Percentiles rank a stretch among this genome's conserved stretches.
These are phyloP conservation scores for Colletotrichum sp. DNA, from an alignment of 2,329 filamentous ascomycete genomes.

Conservation along the genomic window DNA sequence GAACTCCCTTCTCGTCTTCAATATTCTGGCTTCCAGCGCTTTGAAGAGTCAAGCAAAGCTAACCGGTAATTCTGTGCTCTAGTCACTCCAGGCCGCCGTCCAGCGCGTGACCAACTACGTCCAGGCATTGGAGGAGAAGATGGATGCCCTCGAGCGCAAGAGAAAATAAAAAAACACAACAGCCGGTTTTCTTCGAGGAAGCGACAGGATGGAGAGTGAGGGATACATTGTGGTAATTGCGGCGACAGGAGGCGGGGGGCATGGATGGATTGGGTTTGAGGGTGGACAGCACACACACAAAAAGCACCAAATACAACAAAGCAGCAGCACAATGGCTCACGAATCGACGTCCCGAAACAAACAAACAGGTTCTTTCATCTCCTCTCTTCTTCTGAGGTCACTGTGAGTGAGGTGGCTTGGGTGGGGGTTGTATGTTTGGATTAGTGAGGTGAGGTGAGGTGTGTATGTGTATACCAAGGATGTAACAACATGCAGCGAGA, in stretches of 20 bases:
- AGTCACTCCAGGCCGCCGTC: slow-evolving; percentile 77
- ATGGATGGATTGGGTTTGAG: neutral
- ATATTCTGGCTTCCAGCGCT: neutral
- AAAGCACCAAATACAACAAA: neutral
- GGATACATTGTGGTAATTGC: neutral
- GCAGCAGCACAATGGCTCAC: slow-evolving; percentile 12
- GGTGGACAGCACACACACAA: slow-evolving; percentile 4
- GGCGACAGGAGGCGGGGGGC: neutral
- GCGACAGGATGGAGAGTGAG: neutral
- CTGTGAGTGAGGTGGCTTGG: neutral
- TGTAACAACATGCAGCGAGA: neutral
- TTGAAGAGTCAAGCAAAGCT: neutral
- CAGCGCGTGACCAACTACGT: slow-evolving; percentile 87
- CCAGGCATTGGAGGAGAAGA: slow-evolving; percentile 79
- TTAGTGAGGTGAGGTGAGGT: neutral
- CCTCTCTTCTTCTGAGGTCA: neutral
- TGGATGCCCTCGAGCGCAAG: slow-evolving; percentile 68
- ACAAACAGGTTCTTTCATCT: neutral
- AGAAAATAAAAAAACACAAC: slow-evolving; percentile 59
- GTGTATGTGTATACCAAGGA: neutral
- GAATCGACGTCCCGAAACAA: neutral
- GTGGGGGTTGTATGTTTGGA: neutral
- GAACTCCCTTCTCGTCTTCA: neutral
- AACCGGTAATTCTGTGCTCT: too few species aligned
- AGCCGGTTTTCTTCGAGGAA: neutral